Conservation (phyloP, 257 asterid genomes). For the Eustoma russellianum region DNA sequence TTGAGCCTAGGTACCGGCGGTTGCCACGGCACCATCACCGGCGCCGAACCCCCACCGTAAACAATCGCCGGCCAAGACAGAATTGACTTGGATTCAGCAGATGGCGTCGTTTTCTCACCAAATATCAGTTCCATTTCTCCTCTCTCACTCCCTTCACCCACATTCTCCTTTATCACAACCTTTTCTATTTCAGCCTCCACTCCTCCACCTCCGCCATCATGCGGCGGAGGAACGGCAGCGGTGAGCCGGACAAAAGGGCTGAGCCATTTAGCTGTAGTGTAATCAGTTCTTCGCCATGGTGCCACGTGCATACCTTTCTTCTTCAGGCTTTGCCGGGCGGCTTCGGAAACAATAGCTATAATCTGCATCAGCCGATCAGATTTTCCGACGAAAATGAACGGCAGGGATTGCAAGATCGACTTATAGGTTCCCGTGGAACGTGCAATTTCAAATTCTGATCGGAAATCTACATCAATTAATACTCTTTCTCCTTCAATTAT, state of each 20-base stretch:
- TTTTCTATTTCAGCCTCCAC: conserved; percentile 9
- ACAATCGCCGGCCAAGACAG: conserved; percentile 23
- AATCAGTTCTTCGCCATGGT: conserved; percentile 90
- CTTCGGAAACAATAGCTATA: conserved; percentile 64
- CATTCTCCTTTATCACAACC: conserved; percentile 1
- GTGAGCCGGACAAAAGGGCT: conserved; percentile 46
- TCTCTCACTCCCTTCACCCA: conserved; percentile 18
- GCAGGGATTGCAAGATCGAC: conserved; percentile 50
- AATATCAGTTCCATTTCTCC: conserved; percentile 64
- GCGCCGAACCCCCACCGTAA: conserved; percentile 13
- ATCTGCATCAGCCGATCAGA: conserved; percentile 72
- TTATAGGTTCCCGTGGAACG: conserved; percentile 64
- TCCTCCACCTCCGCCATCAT: not conserved
- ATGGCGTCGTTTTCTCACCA: conserved; percentile 27
- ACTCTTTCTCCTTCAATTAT: conserved; percentile 50
- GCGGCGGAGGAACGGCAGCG: conserved; percentile 9
- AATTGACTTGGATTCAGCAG: conserved; percentile 14
- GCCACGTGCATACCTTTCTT: conserved; percentile 94
- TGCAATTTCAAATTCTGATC: conserved; percentile 88
- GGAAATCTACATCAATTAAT: conserved; percentile 70
- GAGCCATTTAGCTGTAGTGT: conserved; percentile 77
- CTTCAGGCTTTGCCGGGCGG: conserved; percentile 67
- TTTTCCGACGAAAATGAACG: conserved; percentile 72
- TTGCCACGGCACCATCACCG: conserved; percentile 49
- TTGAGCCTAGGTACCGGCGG: conserved; percentile 64